Percentiles rank a stretch among this genome's conserved stretches.
Conservation (phyloP, 306 rosid genomes). For the Hippophae tibetana region DNA sequence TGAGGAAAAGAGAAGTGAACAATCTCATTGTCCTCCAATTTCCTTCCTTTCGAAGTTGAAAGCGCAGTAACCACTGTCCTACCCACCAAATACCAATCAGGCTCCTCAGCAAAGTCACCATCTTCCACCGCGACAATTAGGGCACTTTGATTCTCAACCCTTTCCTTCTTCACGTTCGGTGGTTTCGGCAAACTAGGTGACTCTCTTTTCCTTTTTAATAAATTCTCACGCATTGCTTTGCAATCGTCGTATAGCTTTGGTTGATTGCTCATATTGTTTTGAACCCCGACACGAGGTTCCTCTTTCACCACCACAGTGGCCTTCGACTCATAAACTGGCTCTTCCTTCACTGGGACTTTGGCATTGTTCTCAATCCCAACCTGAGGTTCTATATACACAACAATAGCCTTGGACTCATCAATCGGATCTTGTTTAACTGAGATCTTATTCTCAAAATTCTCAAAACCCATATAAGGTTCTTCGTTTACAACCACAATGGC, state of each 20-base stretch:
- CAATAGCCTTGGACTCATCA: not conserved
- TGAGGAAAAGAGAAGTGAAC: conserved; percentile 43
- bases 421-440: conserved; percentile 5
- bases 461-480: not conserved
- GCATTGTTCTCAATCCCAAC: not conserved
- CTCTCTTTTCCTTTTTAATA: not conserved
- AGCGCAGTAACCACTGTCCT: conserved; percentile 45
- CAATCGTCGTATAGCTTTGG: not conserved
- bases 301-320: conserved; percentile 8
- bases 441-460: not conserved
- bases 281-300: conserved; percentile 11
- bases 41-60: conserved; percentile 59
- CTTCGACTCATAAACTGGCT: not conserved
- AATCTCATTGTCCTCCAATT: conserved; percentile 68
- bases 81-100: conserved; percentile 59
- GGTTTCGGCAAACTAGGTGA: not conserved
- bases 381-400: not conserved
- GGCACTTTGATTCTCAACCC: conserved; percentile 15
- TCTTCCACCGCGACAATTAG: conserved; percentile 34
- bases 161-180: conserved; percentile 13
- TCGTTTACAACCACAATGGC: not conserved
- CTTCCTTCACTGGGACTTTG: not conserved
- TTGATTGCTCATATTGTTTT: conserved; percentile 6
- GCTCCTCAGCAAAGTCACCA: conserved; percentile 54
- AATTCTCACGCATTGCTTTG: not conserved